Evolutionary conservation across 176 grass and related monocot genomes (phyloP).

Genomic region (Calamus simplicifolius): DNA sequence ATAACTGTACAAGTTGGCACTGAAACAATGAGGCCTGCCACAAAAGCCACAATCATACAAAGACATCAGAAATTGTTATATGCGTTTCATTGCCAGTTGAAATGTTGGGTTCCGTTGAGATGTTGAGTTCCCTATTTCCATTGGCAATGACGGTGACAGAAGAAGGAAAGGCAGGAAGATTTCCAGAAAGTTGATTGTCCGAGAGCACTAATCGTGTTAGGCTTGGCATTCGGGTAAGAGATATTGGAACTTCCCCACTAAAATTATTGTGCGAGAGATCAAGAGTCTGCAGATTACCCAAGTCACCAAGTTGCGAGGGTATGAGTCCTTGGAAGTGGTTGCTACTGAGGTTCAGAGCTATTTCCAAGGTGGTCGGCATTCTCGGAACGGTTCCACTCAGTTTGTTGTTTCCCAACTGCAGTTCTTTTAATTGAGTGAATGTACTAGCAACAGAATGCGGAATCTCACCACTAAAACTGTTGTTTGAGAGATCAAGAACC

Average conservation of each 20-base stretch:
- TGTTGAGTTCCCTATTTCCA: conserved; percentile 26
- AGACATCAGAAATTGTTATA: no score
- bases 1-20: no score
- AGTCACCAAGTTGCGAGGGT: conserved; percentile 12
- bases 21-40: no score
- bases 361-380: conserved; percentile 21
- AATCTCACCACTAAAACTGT: conserved; percentile 33
- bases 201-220: conserved; percentile 46
- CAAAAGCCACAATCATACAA: no score
- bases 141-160: conserved; percentile 21
- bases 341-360: conserved; percentile 58
- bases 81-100: no score
- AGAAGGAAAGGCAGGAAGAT: not conserved
- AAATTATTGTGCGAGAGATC: conserved; percentile 82
- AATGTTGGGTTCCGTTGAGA: no score
- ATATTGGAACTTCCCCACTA: conserved; percentile 30
- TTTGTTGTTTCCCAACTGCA: conserved; percentile 45
- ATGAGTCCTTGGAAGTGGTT: conserved; percentile 43
- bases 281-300: conserved; percentile 33
- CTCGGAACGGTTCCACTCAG: conserved; percentile 40
- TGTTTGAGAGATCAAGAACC: conserved; percentile 84
- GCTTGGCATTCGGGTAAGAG: conserved; percentile 1
- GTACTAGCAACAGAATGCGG: conserved; percentile 11
- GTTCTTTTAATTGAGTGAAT: conserved; percentile 14
- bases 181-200: conserved; percentile 57